Percentiles rank a stretch among this genome's conserved stretches.
These are phyloP conservation scores for Nicotiana knightiana DNA, from an alignment of 257 asterid genomes.

Conservation along the genomic window DNA sequence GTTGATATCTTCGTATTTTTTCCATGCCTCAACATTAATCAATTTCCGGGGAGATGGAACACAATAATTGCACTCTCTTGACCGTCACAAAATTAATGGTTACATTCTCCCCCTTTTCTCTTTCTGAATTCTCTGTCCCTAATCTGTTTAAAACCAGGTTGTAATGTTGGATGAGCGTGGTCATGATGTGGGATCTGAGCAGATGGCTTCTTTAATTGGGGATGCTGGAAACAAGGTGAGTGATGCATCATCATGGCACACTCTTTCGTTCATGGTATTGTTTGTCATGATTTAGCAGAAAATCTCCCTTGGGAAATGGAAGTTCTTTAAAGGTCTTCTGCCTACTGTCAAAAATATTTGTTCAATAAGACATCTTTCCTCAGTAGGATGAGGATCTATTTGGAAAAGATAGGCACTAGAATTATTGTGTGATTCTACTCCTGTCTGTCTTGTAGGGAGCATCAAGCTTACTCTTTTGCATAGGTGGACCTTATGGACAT, in stretches of 20 bases:
- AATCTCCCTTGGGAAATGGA: neutral
- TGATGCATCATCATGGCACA: neutral
- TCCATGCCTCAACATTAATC: too few relatives aligned
- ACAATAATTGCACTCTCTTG: too few relatives aligned
- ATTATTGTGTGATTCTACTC: constrained; percentile 1
- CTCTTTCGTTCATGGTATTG: neutral
- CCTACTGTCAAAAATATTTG: neutral
- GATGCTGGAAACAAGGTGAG: constrained; percentile 65
- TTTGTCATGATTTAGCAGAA: neutral
- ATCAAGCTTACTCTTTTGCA: constrained; percentile 64
- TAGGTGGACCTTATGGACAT: constrained; percentile 92
- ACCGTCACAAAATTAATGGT: neutral
- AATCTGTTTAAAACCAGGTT: constrained; percentile 40
- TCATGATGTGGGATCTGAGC: constrained; percentile 47
- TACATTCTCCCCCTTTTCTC: neutral
- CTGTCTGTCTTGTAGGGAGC: constrained; percentile 40
- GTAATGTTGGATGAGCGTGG: constrained; percentile 81
- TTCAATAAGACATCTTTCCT: neutral
- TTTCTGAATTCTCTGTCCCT: neutral
- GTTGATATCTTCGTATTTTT: too few relatives aligned
- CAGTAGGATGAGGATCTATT: neutral
- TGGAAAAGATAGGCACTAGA: neutral
- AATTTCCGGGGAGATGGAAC: too few relatives aligned
- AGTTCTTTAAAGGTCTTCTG: neutral
- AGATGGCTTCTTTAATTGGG: constrained; percentile 70